phyloP scores from a whole-genome alignment of 2,329 filamentous ascomycete species.

The Geosmithia flava region DNA sequence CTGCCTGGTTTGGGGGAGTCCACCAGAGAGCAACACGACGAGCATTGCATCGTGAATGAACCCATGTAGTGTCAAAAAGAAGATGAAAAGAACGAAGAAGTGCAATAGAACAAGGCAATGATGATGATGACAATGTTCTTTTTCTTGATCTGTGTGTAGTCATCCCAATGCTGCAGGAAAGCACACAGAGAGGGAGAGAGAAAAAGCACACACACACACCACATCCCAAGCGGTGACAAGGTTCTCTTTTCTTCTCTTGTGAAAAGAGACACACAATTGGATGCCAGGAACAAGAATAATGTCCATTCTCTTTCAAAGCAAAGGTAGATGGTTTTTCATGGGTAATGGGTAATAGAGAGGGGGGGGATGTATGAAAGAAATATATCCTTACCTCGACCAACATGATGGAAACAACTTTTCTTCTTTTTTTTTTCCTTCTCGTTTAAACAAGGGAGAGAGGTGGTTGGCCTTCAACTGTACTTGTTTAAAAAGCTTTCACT shows the following conservation, averaged over 20 bases:
- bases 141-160: slow-evolving; percentile 13
- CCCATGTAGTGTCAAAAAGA: no score
- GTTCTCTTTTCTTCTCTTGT: not conserved
- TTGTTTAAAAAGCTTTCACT: no score
- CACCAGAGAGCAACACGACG: no score
- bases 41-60: no score
- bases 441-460: not conserved
- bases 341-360: not conserved
- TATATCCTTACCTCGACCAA: slow-evolving; percentile 17
- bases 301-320: not conserved
- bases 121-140: no score
- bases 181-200: not conserved
- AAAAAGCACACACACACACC: not conserved
- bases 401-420: slow-evolving; percentile 10
- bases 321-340: no score
- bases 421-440: not conserved
- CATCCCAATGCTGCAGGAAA: not conserved
- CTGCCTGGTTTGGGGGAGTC: no score
- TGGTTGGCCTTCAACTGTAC: no score
- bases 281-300: not conserved
- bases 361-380: not conserved
- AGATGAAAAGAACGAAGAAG: no score
- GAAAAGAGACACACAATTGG: not conserved
- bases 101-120: no score
- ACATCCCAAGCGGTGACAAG: not conserved